Evolutionary conservation across 2,329 filamentous ascomycete genomes (phyloP).

Genomic region (Aspergillus viridinutans): DNA sequence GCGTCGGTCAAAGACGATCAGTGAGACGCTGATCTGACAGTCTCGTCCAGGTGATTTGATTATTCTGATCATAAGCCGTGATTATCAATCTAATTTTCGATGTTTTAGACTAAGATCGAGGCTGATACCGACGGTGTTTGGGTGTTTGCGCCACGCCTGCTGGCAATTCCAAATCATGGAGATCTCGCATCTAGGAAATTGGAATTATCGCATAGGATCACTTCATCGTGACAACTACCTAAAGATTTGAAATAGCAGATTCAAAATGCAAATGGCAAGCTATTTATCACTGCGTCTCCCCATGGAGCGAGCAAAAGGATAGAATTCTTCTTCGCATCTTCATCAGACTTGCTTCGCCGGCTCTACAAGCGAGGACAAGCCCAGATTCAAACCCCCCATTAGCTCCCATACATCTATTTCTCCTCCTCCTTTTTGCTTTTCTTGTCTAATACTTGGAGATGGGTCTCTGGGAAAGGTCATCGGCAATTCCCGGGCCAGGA

Average conservation of each 20-base stretch:
- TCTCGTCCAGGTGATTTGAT: background rate
- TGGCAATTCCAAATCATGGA: conserved; percentile 22
- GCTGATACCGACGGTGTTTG: background rate
- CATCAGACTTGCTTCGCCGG: background rate
- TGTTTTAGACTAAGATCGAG: background rate
- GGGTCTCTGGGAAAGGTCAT: conserved; percentile 22
- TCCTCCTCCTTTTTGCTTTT: background rate
- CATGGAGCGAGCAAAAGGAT: background rate
- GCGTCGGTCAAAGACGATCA: background rate
- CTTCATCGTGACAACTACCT: background rate
- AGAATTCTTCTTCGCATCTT: background rate
- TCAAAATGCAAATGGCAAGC: background rate
- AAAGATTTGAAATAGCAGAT: background rate
- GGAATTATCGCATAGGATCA: conserved; percentile 7
- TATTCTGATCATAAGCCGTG: background rate
- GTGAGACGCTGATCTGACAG: background rate
- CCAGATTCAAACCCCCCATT: background rate
- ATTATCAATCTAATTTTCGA: background rate
- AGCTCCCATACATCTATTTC: background rate
- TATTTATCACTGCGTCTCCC: background rate
- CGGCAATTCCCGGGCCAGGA: conserved; percentile 13
- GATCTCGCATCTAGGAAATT: conserved; percentile 8
- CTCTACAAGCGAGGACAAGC: background rate
- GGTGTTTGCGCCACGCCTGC: conserved; percentile 16
- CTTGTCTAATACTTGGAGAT: conserved; percentile 8